Percentiles rank a stretch among this genome's conserved stretches.
phyloP scores from a whole-genome alignment of 495 filamentous ascomycete species.

The Aspergillus conjunctus region DNA sequence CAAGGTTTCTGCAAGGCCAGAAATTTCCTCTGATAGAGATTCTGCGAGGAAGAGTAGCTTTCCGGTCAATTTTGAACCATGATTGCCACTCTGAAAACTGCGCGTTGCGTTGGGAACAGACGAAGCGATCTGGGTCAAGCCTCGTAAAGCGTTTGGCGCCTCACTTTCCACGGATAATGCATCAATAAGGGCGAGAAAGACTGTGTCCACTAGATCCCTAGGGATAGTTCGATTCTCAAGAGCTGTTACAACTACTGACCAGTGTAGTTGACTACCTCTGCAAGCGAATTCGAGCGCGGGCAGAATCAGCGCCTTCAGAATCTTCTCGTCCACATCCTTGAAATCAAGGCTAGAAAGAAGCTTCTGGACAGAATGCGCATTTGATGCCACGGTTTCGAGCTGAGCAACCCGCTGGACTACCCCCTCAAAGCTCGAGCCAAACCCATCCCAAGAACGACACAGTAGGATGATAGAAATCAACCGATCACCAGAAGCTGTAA shows the following conservation, averaged over 20 bases:
- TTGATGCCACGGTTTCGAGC: slow-evolving; percentile 42
- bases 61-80: slow-evolving; percentile 57
- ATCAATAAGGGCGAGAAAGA: slow-evolving; percentile 45
- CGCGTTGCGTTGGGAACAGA: slow-evolving; percentile 39
- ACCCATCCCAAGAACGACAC: slow-evolving; percentile 46
- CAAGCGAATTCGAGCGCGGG: slow-evolving; percentile 40
- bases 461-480: slow-evolving; percentile 44
- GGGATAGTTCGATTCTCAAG: slow-evolving; percentile 49
- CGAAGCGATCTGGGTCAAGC: slow-evolving; percentile 43
- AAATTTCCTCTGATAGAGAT: slow-evolving; percentile 55
- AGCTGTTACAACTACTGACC: slow-evolving; percentile 49
- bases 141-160: slow-evolving; percentile 38
- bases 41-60: slow-evolving; percentile 61
- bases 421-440: slow-evolving; percentile 41
- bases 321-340: slow-evolving; percentile 38
- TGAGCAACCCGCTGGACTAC: slow-evolving; percentile 43
- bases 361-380: slow-evolving; percentile 43
- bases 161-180: slow-evolving; percentile 38
- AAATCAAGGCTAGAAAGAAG: slow-evolving; percentile 46
- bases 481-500: slow-evolving; percentile 56
- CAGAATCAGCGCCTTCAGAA: slow-evolving; percentile 40
- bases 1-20: slow-evolving; percentile 51
- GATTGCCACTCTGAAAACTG: slow-evolving; percentile 43
- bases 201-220: slow-evolving; percentile 41
- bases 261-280: slow-evolving; percentile 42